Evolutionary conservation across 495 filamentous ascomycete species (phyloP).

Genomic region (Penicillium roqueforti): DNA sequence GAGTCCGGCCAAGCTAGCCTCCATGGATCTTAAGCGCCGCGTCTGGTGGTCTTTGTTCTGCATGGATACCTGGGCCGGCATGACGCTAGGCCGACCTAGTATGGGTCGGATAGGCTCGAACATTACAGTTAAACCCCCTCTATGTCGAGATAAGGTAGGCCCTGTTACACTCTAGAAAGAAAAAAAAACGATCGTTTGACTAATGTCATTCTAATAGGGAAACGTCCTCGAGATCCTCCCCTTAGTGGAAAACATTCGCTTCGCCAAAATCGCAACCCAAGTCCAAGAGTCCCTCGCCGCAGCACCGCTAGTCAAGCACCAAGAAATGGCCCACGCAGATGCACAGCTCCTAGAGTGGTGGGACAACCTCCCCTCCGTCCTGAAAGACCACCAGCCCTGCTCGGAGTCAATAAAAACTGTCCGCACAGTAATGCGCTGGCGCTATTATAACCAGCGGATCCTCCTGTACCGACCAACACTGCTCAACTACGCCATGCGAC

Average conservation of each 20-base stretch:
- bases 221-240: constrained; percentile 60
- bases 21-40: constrained; percentile 58
- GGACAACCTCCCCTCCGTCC: constrained; percentile 63
- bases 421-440: constrained; percentile 76
- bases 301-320: constrained; percentile 58
- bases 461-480: constrained; percentile 73
- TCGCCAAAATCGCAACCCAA: constrained; percentile 73
- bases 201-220: constrained; percentile 39
- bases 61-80: constrained; percentile 74
- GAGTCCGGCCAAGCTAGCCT: constrained; percentile 28
- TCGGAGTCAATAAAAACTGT: constrained; percentile 66
- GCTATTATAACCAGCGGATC: constrained; percentile 74
- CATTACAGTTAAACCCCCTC: constrained; percentile 68
- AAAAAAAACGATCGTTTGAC: constrained; percentile 12
- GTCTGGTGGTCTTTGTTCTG: constrained; percentile 82
- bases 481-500: constrained; percentile 65
- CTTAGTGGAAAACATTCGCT: constrained; percentile 71
- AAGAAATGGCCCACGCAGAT: constrained; percentile 63
- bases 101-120: constrained; percentile 70
- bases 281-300: constrained; percentile 74
- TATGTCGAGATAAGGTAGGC: constrained; percentile 52
- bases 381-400: constrained; percentile 65
- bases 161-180: constrained; percentile 1
- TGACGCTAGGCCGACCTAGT: constrained; percentile 72
- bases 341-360: constrained; percentile 67